These are phyloP conservation scores for Thielaviopsis punctulata DNA, from an alignment of 2,329 filamentous ascomycete species.

Conservation along the genomic window DNA sequence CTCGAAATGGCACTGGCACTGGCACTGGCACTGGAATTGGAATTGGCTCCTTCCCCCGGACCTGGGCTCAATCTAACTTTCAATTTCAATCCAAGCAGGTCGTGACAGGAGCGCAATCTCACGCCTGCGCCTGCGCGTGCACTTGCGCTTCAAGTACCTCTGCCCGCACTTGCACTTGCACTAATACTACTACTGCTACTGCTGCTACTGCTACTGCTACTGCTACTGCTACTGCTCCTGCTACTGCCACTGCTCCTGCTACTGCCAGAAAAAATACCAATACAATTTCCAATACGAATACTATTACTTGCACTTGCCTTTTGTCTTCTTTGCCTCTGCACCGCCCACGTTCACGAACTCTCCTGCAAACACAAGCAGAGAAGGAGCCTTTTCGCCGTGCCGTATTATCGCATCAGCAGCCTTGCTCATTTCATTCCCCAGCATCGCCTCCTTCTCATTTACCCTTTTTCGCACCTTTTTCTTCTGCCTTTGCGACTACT, in stretches of 20 bases:
- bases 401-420: neutral
- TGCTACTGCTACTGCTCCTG: neutral
- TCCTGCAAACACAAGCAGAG: neutral
- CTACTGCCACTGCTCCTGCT: neutral
- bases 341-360: neutral
- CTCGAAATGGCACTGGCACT: neutral
- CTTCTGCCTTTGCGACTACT: neutral
- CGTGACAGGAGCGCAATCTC: neutral
- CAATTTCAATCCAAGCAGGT: neutral
- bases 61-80: neutral
- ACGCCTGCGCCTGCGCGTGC: no score
- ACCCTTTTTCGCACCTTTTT: neutral
- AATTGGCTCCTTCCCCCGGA: neutral
- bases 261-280: no score
- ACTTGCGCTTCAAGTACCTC: no score
- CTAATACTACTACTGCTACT: no score
- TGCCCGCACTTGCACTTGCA: no score
- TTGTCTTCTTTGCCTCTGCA: neutral
- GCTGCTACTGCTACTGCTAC: neutral
- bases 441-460: neutral
- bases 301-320: neutral
- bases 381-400: neutral
- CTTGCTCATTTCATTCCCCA: neutral
- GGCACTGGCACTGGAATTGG: neutral
- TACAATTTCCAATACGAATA: no score